These are phyloP conservation scores for Kazachstania sp. DNA, from an alignment of 1,139 yeast species.

Conservation along the genomic window DNA sequence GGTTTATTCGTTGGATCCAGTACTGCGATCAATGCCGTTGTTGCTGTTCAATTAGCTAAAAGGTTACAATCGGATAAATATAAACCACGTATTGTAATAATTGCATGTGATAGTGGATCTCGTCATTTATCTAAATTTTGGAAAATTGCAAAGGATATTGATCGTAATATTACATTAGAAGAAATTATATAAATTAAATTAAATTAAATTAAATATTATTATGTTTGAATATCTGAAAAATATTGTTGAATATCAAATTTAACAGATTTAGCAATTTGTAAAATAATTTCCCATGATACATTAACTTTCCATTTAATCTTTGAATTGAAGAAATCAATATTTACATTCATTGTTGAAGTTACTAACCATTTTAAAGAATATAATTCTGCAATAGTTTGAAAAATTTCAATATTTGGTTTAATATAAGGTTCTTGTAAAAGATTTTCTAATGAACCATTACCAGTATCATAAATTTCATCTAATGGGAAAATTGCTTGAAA, in stretches of 20 bases:
- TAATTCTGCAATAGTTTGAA: slow-evolving; percentile 55
- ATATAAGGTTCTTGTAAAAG: slow-evolving; percentile 22
- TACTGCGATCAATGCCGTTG: slow-evolving; percentile 87
- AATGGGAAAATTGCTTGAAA: slow-evolving; percentile 47
- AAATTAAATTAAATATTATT: background rate
- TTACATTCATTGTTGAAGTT: slow-evolving; percentile 25
- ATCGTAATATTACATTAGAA: slow-evolving; percentile 27
- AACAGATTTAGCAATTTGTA: slow-evolving; percentile 45
- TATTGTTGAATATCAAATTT: slow-evolving; percentile 50
- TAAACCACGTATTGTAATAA: slow-evolving; percentile 56
- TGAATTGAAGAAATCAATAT: slow-evolving; percentile 53
- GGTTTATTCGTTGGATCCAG: slow-evolving; percentile 90
- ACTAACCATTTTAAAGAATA: slow-evolving; percentile 47
- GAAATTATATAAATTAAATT: slow-evolving; percentile 18
- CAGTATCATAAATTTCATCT: slow-evolving; percentile 8
- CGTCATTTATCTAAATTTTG: slow-evolving; percentile 89
- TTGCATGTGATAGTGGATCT: slow-evolving; percentile 88
- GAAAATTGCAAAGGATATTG: slow-evolving; percentile 49
- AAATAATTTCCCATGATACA: slow-evolving; percentile 49
- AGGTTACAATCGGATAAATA: slow-evolving; percentile 32
- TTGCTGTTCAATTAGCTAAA: slow-evolving; percentile 64
- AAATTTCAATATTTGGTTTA: slow-evolving; percentile 46
- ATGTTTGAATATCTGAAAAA: slow-evolving; percentile 23
- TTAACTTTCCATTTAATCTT: slow-evolving; percentile 62
- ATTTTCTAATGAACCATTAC: slow-evolving; percentile 17